These are phyloP conservation scores for Arachis stenosperma DNA, from an alignment of 306 rosid genomes.

Conservation along the genomic window DNA sequence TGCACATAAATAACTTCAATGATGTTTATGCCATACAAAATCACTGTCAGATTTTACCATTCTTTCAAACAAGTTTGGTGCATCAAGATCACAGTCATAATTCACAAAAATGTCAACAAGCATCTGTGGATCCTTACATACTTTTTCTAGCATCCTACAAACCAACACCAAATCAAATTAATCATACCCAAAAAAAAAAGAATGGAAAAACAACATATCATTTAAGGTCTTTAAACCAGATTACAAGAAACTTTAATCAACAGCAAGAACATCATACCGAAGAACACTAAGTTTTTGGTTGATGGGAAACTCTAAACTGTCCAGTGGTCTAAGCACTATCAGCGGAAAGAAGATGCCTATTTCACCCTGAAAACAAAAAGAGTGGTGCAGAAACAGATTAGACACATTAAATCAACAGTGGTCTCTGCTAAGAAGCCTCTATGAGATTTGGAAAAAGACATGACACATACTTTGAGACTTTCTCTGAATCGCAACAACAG, in stretches of 20 bases:
- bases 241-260: conserved; percentile 35
- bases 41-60: conserved; percentile 60
- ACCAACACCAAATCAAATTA: conserved; percentile 40
- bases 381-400: conserved; percentile 25
- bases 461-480: conserved; percentile 86
- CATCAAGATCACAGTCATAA: conserved; percentile 99
- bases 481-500: conserved; percentile 95
- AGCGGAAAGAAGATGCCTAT: conserved; percentile 96
- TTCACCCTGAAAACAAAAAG: conserved; percentile 83
- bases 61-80: conserved; percentile 98
- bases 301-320: conserved; percentile 73
- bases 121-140: conserved; percentile 95
- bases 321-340: conserved; percentile 92
- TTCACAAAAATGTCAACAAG: conserved; percentile 98
- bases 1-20: conserved; percentile 18
- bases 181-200: conserved; percentile 29
- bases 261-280: conserved; percentile 63
- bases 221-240: conserved; percentile 9
- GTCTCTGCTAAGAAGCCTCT: conserved; percentile 31
- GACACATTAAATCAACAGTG: conserved; percentile 40
- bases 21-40: conserved; percentile 32
- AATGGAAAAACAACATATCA: conserved; percentile 26
- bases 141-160: conserved; percentile 96
- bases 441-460: conserved; percentile 39
- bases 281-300: conserved; percentile 92